Conservation (phyloP, 169 alveolate genomes). For the Plasmodium yoelii region DNA sequence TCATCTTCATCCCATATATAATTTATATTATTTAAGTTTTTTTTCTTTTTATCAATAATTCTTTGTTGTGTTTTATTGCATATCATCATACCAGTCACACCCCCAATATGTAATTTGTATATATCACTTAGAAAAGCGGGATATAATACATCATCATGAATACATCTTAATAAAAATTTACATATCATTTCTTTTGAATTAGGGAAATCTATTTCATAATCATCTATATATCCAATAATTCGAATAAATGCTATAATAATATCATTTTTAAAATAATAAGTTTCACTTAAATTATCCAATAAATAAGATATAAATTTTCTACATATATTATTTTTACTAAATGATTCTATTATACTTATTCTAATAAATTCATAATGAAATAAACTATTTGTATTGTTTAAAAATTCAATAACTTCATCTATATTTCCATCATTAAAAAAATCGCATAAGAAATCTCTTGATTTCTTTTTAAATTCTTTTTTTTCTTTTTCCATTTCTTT, state of each 20-base stretch:
- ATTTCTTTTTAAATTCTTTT: constrained; percentile 60
- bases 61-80: constrained; percentile 75
- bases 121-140: constrained; percentile 76
- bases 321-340: constrained; percentile 73
- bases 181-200: constrained; percentile 69
- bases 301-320: constrained; percentile 57
- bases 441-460: constrained; percentile 67
- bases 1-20: constrained; percentile 76
- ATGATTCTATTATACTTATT: constrained; percentile 71
- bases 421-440: constrained; percentile 74
- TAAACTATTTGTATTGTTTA: constrained; percentile 44
- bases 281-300: constrained; percentile 58
- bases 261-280: constrained; percentile 40
- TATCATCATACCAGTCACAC: constrained; percentile 75
- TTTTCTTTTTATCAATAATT: constrained; percentile 37
- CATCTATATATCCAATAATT: constrained; percentile 74
- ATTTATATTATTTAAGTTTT: constrained; percentile 51
- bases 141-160: constrained; percentile 60
- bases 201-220: constrained; percentile 75
- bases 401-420: constrained; percentile 72
- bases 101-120: constrained; percentile 68
- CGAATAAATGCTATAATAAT: constrained; percentile 67
- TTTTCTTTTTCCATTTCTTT: constrained; percentile 60
- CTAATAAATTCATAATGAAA: constrained; percentile 74
- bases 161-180: constrained; percentile 68